phyloP scores from a whole-genome alignment of 2,329 filamentous ascomycete genomes.

The Diaporthe humulicola region DNA sequence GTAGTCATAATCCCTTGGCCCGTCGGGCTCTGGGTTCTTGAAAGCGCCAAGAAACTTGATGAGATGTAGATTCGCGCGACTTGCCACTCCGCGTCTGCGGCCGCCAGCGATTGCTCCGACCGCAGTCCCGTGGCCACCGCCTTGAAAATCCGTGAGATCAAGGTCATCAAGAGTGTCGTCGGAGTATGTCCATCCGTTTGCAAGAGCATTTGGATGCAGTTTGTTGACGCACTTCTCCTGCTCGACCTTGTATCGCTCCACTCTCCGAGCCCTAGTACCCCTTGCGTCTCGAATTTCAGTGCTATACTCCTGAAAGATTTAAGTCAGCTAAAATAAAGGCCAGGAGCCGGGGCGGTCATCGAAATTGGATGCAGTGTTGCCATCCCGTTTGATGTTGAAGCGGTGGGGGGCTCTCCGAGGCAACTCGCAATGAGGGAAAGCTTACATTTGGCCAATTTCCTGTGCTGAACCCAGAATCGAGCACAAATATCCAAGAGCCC shows the following conservation, averaged over 20 bases:
- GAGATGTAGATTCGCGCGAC: neutral
- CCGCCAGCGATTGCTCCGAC: neutral
- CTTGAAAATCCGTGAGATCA: neutral
- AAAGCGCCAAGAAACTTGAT: neutral
- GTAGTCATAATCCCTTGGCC: neutral
- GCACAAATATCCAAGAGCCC: neutral
- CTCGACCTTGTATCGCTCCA: neutral
- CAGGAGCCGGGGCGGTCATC: no score
- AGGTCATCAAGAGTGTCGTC: neutral
- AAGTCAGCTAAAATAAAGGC: neutral
- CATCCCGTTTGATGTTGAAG: neutral
- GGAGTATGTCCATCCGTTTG: neutral
- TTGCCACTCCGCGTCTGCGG: neutral
- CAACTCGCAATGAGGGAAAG: neutral
- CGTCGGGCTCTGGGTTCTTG: neutral
- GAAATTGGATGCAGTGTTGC: no score
- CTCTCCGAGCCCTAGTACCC: no score
- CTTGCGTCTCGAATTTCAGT: no score
- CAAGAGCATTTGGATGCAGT: neutral
- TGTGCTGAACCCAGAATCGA: neutral
- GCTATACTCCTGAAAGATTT: neutral
- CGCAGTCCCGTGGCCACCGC: neutral
- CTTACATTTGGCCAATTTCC: neutral
- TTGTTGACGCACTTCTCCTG: neutral
- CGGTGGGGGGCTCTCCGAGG: no score